These are phyloP conservation scores for Combretum micranthum DNA, from an alignment of 345 rosid species.

Conservation along the genomic window DNA sequence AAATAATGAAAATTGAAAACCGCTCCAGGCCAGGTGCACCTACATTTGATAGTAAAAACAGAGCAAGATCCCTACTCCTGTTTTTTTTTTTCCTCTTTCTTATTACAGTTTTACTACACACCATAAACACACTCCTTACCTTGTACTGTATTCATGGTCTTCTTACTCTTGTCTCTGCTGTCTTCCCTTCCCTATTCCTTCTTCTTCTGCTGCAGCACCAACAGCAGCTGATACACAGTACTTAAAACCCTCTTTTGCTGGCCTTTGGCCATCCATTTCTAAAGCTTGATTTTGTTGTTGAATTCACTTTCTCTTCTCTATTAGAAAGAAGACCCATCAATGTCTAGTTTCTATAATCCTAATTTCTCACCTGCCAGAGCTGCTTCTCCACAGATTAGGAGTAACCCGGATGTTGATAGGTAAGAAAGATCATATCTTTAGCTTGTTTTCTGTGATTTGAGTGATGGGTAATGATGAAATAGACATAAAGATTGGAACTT, in stretches of 20 bases:
- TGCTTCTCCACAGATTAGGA: slow-evolving; percentile 96
- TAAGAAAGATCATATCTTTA: slow-evolving; percentile 12
- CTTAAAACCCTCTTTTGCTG: slow-evolving; percentile 3
- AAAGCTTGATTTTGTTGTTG: background rate
- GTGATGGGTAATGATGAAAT: background rate
- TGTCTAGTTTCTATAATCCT: slow-evolving; percentile 96
- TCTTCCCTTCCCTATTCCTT: background rate
- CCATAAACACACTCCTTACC: too few relatives aligned
- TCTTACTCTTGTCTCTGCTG: background rate
- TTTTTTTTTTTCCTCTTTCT: too few relatives aligned
- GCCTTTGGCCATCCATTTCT: slow-evolving; percentile 36
- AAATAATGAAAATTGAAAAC: too few relatives aligned
- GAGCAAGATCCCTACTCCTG: too few relatives aligned
- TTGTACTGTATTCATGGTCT: too few relatives aligned
- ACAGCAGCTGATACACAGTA: background rate
- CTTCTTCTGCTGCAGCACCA: background rate
- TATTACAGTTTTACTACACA: too few relatives aligned
- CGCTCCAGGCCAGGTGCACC: too few relatives aligned
- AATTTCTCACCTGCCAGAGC: slow-evolving; percentile 95
- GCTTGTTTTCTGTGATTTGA: background rate
- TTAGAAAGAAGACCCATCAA: slow-evolving; percentile 33
- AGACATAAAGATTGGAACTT: background rate
- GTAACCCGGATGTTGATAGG: slow-evolving; percentile 85
- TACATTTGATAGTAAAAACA: too few relatives aligned
- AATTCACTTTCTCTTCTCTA: slow-evolving; percentile 1